Conservation (phyloP, 345 rosid genomes). For the Clausena lansium region DNA sequence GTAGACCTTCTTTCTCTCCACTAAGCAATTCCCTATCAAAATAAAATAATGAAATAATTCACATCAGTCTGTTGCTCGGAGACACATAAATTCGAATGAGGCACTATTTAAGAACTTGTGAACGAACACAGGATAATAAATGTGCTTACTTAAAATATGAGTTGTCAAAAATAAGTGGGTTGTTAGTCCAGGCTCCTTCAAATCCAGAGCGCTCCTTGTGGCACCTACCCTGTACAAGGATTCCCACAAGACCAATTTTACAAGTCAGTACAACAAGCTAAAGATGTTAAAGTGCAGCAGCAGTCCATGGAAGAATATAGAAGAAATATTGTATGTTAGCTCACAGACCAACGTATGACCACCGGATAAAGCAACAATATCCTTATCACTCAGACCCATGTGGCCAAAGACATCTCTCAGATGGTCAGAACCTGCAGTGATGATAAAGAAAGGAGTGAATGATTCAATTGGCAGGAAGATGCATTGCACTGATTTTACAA, state of each 20-base stretch:
- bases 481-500: not conserved
- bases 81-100: not conserved
- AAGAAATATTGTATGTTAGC: not conserved
- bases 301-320: not conserved
- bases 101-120: not conserved
- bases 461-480: not conserved
- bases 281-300: not conserved
- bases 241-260: not conserved
- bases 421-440: slow-evolving; percentile 66
- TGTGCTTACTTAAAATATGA: slow-evolving; percentile 68
- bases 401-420: slow-evolving; percentile 78
- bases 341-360: slow-evolving; percentile 76
- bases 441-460: not conserved
- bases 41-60: not conserved
- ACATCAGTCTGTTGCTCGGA: not conserved
- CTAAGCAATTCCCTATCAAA: slow-evolving; percentile 60
- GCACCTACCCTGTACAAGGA: slow-evolving; percentile 68
- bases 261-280: not conserved
- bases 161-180: slow-evolving; percentile 86
- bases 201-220: slow-evolving; percentile 95
- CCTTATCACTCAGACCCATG: slow-evolving; percentile 85
- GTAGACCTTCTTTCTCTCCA: slow-evolving; percentile 80
- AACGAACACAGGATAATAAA: not conserved
- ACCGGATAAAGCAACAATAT: slow-evolving; percentile 85
- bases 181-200: slow-evolving; percentile 87